Conservation (phyloP, 441 rosid genomes). For the Adansonia grandidieri region DNA sequence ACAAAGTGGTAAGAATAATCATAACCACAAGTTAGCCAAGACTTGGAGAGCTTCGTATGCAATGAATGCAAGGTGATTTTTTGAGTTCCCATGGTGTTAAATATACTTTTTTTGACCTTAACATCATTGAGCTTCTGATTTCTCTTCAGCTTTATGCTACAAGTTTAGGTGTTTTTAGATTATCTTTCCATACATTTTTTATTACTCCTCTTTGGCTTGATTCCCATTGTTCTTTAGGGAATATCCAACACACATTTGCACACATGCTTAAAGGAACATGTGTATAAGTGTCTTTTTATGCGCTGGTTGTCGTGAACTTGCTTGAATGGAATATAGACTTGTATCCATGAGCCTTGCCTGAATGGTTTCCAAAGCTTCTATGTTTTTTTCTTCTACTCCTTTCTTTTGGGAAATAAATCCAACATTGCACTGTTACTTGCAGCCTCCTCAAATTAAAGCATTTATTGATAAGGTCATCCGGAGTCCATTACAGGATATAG, state of each 20-base stretch:
- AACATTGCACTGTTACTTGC: constrained; percentile 38
- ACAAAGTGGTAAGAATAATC: neutral
- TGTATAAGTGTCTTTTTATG: neutral
- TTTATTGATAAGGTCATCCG: constrained; percentile 95
- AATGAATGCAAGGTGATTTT: neutral
- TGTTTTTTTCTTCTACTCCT: neutral
- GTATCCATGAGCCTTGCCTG: neutral
- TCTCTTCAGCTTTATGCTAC: constrained; percentile 1
- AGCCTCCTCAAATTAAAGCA: constrained; percentile 90
- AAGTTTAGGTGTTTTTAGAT: neutral
- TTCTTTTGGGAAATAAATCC: constrained; percentile 22
- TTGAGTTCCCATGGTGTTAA: neutral
- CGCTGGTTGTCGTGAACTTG: neutral
- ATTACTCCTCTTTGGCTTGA: neutral
- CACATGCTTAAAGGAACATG: neutral
- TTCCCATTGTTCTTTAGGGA: neutral
- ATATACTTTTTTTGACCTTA: neutral
- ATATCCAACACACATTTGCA: neutral
- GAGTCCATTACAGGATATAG: constrained; percentile 95
- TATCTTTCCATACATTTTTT: neutral
- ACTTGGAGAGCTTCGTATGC: neutral
- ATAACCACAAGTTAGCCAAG: neutral
- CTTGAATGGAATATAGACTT: neutral
- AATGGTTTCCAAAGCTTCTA: constrained; percentile 9
- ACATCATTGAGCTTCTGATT: neutral